Evolutionary conservation across 331 rosid genomes (phyloP).

Genomic region (Quercus tomentella): DNA sequence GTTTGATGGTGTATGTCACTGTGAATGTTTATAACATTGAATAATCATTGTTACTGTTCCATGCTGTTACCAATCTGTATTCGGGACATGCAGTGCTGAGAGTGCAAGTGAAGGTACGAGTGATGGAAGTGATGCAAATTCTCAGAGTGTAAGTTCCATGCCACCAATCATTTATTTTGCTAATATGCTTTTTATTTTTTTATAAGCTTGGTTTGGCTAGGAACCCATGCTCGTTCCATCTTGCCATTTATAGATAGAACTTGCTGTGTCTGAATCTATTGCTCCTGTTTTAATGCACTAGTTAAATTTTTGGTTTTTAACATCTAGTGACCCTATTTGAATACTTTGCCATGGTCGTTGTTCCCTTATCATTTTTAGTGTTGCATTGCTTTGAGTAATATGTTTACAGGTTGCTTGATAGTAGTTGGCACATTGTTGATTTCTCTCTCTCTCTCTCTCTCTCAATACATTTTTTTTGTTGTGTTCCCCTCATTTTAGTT

Average conservation of each 20-base stretch:
- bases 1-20: constrained; percentile 7
- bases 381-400: background rate
- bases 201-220: background rate
- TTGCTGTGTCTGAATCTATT: background rate
- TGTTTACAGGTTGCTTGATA: background rate
- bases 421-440: background rate
- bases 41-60: constrained; percentile 15
- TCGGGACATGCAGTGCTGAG: constrained; percentile 74
- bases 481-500: background rate
- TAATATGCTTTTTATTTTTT: background rate
- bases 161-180: background rate
- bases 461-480: background rate
- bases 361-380: background rate
- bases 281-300: background rate
- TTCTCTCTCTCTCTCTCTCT: background rate
- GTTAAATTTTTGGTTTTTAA: background rate
- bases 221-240: background rate
- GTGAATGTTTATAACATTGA: constrained; percentile 10
- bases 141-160: constrained; percentile 74
- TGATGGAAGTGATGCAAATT: constrained; percentile 92
- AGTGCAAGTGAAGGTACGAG: constrained; percentile 92
- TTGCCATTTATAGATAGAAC: background rate
- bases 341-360: background rate
- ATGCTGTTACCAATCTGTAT: constrained; percentile 8
- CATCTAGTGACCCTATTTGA: background rate